These are phyloP conservation scores for Luffa aegyptiaca DNA, from an alignment of 306 rosid genomes.

Conservation along the genomic window DNA sequence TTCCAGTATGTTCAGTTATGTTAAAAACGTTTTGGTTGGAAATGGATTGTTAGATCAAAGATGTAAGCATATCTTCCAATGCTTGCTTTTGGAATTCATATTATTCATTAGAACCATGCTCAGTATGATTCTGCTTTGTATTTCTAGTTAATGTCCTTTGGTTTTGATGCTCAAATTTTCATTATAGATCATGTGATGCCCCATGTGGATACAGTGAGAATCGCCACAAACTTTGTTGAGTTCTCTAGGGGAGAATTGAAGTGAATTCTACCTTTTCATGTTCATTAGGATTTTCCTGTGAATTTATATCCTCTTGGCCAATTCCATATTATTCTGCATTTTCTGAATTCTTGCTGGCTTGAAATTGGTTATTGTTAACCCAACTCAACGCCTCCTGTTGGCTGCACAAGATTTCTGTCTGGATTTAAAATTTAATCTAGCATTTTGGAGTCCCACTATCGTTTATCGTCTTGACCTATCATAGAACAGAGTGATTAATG, in stretches of 20 bases:
- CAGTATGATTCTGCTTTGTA: background rate
- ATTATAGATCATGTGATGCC: background rate
- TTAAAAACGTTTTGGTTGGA: background rate
- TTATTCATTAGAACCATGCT: background rate
- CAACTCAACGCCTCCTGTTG: background rate
- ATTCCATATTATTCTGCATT: background rate
- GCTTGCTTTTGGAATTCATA: background rate
- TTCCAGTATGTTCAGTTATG: background rate
- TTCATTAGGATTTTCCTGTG: background rate
- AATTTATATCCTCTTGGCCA: background rate
- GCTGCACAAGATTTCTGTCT: background rate
- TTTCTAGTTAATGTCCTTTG: background rate
- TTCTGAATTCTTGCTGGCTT: background rate
- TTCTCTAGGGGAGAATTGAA: background rate
- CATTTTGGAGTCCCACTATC: background rate
- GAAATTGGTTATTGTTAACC: background rate
- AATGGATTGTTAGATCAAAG: background rate
- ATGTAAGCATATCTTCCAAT: background rate
- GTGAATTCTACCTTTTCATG: background rate
- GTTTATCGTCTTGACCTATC: background rate
- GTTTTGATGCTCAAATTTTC: background rate
- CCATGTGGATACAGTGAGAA: background rate
- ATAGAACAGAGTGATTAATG: conserved; percentile 17
- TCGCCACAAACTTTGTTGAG: background rate
- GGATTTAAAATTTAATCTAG: background rate